Conservation (phyloP, 176 grass and related monocot genomes). For the Pontederia crassipes region DNA sequence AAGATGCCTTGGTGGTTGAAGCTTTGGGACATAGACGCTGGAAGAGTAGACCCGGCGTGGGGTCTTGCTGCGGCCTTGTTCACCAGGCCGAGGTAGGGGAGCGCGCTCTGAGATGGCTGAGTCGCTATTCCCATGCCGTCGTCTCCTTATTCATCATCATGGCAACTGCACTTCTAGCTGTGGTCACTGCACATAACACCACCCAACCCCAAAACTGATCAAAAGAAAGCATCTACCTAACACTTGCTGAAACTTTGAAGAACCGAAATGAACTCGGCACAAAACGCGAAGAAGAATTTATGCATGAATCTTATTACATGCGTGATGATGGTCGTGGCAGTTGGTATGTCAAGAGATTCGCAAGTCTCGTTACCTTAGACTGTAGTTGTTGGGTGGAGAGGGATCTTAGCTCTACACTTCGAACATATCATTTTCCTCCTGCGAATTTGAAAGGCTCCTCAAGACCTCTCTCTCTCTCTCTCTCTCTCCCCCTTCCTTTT, state of each 20-base stretch:
- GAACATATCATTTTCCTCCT: constrained; percentile 79
- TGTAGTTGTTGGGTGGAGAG: constrained; percentile 12
- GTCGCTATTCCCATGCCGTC: constrained; percentile 78
- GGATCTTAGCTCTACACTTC: constrained; percentile 4
- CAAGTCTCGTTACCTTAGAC: background rate
- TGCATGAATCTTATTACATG: too few species aligned
- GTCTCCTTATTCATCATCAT: constrained; percentile 20
- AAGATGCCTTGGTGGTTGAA: constrained; percentile 78
- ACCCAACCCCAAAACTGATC: background rate
- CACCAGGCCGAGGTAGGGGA: constrained; percentile 14
- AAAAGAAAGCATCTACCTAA: background rate
- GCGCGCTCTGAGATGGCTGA: constrained; percentile 35
- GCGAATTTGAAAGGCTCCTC: constrained; percentile 49
- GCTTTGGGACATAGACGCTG: constrained; percentile 80
- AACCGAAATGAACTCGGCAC: too few species aligned
- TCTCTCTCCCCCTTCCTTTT: constrained; percentile 44
- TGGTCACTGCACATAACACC: background rate
- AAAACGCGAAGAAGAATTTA: too few species aligned
- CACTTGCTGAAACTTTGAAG: too few species aligned
- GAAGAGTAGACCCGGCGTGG: background rate
- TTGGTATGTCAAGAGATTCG: too few species aligned
- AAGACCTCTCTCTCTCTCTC: constrained; percentile 26
- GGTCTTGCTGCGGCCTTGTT: background rate
- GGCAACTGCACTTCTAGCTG: background rate
- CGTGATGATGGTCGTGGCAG: too few species aligned